Evolutionary conservation across 2,329 filamentous ascomycete species (phyloP).

Genomic region (Ophioceras dolichostomum): DNA sequence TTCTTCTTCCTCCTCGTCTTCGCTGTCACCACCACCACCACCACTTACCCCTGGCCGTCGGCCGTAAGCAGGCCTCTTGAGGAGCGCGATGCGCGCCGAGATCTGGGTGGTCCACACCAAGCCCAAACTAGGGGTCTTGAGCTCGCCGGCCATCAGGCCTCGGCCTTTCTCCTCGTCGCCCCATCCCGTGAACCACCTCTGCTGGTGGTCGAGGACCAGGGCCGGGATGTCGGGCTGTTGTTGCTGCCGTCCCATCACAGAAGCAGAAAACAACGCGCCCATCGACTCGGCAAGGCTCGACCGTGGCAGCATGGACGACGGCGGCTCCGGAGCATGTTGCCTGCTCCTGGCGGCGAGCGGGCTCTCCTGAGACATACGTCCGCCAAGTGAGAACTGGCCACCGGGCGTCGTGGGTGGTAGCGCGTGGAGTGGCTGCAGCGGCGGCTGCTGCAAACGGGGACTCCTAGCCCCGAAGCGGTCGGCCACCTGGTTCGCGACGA

Average conservation of each 20-base stretch:
- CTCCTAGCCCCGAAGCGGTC: conserved; percentile 55
- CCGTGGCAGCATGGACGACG: conserved; percentile 24
- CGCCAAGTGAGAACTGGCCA: neutral
- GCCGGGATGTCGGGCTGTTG: conserved; percentile 29
- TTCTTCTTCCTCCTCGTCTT: conserved; percentile 25
- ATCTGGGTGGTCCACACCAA: conserved; percentile 89
- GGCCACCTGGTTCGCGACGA: conserved; percentile 90
- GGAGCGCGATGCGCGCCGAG: conserved; percentile 66
- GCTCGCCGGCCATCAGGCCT: conserved; percentile 32
- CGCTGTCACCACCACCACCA: conserved; percentile 21
- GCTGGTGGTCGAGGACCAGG: conserved; percentile 74
- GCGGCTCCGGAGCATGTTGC: conserved; percentile 12
- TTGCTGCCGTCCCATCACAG: no score
- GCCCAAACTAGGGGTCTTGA: conserved; percentile 80
- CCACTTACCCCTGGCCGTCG: conserved; percentile 12
- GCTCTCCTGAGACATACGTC: conserved; percentile 26
- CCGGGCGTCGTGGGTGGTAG: neutral
- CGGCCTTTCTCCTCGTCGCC: conserved; percentile 51
- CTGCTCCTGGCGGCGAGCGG: conserved; percentile 35
- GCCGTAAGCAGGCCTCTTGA: conserved; percentile 52
- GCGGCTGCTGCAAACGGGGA: conserved; percentile 7
- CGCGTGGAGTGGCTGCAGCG: conserved; percentile 6
- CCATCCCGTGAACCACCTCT: conserved; percentile 94
- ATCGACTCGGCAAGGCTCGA: no score
- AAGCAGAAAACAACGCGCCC: no score